These are phyloP conservation scores for Termitomyces sp. DNA, from an alignment of 768 basidiomycete genomes.

Conservation along the genomic window DNA sequence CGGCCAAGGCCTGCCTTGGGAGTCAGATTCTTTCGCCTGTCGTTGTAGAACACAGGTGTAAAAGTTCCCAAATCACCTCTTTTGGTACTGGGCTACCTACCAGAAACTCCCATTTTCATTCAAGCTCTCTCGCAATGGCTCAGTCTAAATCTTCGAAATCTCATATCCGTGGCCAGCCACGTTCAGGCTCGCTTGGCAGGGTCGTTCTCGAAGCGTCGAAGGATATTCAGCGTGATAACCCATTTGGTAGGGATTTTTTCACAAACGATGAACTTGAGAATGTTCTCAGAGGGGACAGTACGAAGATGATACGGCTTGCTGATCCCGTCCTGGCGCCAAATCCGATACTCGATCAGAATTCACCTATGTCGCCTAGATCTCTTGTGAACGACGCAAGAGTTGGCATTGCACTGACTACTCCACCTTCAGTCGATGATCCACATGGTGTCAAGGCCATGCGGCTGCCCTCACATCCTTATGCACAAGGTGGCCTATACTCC, in stretches of 20 bases:
- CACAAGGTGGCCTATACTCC: slow-evolving; percentile 36
- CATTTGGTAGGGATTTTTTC: slow-evolving; percentile 10
- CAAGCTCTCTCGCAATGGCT: slow-evolving; percentile 36
- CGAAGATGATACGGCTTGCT: slow-evolving; percentile 38
- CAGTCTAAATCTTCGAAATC: slow-evolving; percentile 31
- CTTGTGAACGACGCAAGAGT: slow-evolving; percentile 25
- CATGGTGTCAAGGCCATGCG: slow-evolving; percentile 28
- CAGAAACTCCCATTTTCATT: slow-evolving; percentile 30
- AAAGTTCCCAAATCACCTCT: slow-evolving; percentile 18
- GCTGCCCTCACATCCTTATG: slow-evolving; percentile 47
- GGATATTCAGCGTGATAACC: slow-evolving; percentile 26
- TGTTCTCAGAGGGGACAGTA: slow-evolving; percentile 36
- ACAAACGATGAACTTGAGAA: slow-evolving; percentile 31
- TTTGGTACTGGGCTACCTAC: slow-evolving; percentile 13
- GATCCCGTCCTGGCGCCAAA: slow-evolving; percentile 35
- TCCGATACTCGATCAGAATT: not conserved
- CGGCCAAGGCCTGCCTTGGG: slow-evolving; percentile 65
- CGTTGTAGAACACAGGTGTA: slow-evolving; percentile 19
- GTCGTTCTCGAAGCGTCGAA: slow-evolving; percentile 39
- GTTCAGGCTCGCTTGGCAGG: slow-evolving; percentile 42
- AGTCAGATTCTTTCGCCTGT: slow-evolving; percentile 55
- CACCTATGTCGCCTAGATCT: slow-evolving; percentile 26
- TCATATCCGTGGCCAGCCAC: slow-evolving; percentile 36
- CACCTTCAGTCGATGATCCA: slow-evolving; percentile 23
- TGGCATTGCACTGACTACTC: slow-evolving; percentile 35